phyloP scores from a whole-genome alignment of 2,329 filamentous ascomycete species.

The Passalora sequoiae region DNA sequence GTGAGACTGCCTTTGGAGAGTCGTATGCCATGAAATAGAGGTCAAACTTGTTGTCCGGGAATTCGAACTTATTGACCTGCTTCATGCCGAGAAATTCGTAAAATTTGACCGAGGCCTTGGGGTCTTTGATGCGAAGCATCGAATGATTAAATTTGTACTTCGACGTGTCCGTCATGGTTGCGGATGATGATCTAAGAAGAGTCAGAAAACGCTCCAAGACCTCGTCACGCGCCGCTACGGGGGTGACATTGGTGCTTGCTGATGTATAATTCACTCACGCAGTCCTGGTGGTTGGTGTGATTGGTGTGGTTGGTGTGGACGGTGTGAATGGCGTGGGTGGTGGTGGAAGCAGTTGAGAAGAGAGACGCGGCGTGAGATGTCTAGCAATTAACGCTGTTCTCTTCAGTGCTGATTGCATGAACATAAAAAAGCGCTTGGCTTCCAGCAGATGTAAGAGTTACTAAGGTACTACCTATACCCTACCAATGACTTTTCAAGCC shows the following conservation, averaged over 20 bases:
- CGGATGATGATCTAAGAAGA: no score
- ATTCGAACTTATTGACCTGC: slow-evolving; percentile 71
- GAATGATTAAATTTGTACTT: slow-evolving; percentile 63
- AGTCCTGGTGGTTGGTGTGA: slow-evolving; percentile 22
- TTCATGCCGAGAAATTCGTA: slow-evolving; percentile 90
- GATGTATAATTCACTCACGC: no score
- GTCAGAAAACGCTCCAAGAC: no score
- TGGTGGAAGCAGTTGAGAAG: neutral
- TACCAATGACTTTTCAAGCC: no score
- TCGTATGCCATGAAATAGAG: slow-evolving; percentile 95
- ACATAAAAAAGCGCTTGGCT: no score
- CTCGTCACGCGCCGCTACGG: no score
- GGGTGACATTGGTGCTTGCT: no score
- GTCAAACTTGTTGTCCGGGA: slow-evolving; percentile 86
- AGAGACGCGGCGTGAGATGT: neutral
- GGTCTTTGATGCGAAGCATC: slow-evolving; percentile 72
- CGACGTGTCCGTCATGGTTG: slow-evolving; percentile 55
- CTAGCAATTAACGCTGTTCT: neutral
- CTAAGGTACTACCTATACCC: no score
- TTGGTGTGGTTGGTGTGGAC: neutral
- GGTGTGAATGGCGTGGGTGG: neutral
- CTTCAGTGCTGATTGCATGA: slow-evolving; percentile 2
- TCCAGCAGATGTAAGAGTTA: no score
- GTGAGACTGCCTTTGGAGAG: slow-evolving; percentile 65
- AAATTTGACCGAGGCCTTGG: slow-evolving; percentile 74